phyloP scores from a whole-genome alignment of 2,329 filamentous ascomycete species.

The Cryphonectria parasitica region DNA sequence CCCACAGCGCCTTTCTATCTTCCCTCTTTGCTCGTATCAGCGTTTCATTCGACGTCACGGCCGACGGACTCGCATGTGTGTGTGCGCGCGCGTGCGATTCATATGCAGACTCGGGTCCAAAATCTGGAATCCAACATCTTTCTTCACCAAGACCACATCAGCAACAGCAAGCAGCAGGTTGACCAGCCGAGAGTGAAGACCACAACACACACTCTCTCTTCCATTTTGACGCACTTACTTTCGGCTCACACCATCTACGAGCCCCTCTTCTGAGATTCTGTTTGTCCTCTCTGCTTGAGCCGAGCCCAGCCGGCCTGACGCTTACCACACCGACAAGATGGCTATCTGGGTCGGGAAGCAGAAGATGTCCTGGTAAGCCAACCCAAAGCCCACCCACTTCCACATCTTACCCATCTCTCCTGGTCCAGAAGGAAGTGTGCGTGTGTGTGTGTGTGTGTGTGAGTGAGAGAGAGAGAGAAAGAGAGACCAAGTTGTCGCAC shows the following conservation, averaged over 20 bases:
- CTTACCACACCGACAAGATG: slow-evolving; percentile 22
- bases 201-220: background rate
- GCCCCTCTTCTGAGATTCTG: background rate
- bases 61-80: background rate
- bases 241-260: background rate
- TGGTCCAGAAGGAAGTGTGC: background rate
- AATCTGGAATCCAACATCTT: background rate
- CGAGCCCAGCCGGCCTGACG: slow-evolving; percentile 23
- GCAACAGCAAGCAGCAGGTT: background rate
- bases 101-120: background rate
- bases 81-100: background rate
- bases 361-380: slow-evolving; percentile 30
- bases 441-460: too few species aligned
- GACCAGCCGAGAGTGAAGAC: background rate
- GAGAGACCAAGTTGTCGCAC: background rate
- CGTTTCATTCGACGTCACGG: background rate
- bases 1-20: background rate
- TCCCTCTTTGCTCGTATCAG: background rate
- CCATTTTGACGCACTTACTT: background rate
- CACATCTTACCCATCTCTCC: background rate
- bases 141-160: background rate
- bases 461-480: background rate
- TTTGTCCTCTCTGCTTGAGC: background rate
- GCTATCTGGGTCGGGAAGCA: slow-evolving; percentile 31
- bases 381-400: background rate